Conservation (phyloP, 768 basidiomycete species). For the Kwoniella bestiolae region DNA sequence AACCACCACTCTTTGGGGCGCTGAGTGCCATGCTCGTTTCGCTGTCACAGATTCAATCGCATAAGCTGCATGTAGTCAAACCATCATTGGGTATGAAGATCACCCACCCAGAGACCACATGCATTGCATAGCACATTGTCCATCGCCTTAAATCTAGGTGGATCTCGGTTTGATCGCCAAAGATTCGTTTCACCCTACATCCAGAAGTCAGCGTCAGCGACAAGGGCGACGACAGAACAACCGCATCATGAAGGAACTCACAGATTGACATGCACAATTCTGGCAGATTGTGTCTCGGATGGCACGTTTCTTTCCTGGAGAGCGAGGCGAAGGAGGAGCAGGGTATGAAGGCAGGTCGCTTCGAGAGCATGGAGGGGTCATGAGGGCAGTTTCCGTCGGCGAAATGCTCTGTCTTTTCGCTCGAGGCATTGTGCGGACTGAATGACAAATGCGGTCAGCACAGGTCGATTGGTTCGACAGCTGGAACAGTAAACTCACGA, state of each 20-base stretch:
- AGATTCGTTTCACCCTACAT: background rate
- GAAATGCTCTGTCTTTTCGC: too few species aligned
- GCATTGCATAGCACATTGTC: conserved; percentile 28
- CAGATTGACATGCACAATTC: conserved; percentile 7
- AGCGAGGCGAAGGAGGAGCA: too few species aligned
- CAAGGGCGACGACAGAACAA: too few species aligned
- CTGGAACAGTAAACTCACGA: too few species aligned
- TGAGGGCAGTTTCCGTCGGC: too few species aligned
- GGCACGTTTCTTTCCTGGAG: too few species aligned
- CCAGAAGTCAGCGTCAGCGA: too few species aligned
- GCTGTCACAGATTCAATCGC: background rate
- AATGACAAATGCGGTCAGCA: too few species aligned
- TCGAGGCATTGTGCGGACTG: too few species aligned
- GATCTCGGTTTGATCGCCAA: conserved; percentile 16
- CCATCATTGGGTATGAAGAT: background rate
- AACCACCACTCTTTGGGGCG: conserved; percentile 12
- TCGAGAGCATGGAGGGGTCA: too few species aligned
- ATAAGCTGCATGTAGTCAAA: background rate
- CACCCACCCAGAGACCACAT: conserved; percentile 20
- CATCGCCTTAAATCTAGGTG: background rate
- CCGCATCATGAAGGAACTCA: conserved; percentile 7
- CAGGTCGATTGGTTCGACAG: too few species aligned
- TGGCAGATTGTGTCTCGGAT: conserved; percentile 8
- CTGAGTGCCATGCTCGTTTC: background rate
- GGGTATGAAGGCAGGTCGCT: too few species aligned